phyloP scores from a whole-genome alignment of 192 early-diverging fungal genomes.

The Thamnidium elegans region DNA sequence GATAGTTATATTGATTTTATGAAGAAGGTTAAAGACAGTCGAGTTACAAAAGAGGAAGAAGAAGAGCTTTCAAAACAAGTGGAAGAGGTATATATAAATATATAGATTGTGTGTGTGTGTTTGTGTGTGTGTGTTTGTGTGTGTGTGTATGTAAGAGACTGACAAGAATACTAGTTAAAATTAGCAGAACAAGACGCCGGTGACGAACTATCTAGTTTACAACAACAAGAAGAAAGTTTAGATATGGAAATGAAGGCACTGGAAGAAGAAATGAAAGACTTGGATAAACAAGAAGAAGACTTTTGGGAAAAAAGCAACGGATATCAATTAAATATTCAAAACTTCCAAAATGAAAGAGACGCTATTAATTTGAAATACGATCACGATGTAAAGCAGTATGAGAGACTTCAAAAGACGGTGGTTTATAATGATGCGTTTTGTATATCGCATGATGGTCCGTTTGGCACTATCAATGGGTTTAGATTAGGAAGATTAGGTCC shows the following conservation, averaged over 20 bases:
- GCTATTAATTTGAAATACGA: conserved; percentile 77
- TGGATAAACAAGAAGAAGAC: conserved; percentile 60
- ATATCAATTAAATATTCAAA: conserved; percentile 59
- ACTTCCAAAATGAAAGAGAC: conserved; percentile 73
- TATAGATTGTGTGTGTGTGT: conserved; percentile 29
- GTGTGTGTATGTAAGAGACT: conserved; percentile 45
- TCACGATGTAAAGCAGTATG: conserved; percentile 71
- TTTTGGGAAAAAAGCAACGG: conserved; percentile 77
- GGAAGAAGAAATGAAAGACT: conserved; percentile 48
- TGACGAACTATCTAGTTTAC: conserved; percentile 48
- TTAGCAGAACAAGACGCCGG: conserved; percentile 43
- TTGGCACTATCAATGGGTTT: conserved; percentile 94
- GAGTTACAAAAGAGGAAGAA: conserved; percentile 47
- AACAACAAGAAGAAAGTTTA: conserved; percentile 18
- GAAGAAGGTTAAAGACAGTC: conserved; percentile 52
- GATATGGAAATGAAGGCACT: conserved; percentile 44
- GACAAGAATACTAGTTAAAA: conserved; percentile 10
- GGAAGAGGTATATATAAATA: conserved; percentile 32
- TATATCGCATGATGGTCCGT: conserved; percentile 79
- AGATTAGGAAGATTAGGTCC: conserved; percentile 77
- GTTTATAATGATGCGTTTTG: conserved; percentile 95
- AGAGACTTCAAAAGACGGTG: conserved; percentile 85
- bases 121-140: conserved; percentile 30
- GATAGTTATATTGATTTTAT: conserved; percentile 77
- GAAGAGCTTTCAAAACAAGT: conserved; percentile 54